Conservation (phyloP, 164 flowering plant species). For the Malania oleifera region DNA sequence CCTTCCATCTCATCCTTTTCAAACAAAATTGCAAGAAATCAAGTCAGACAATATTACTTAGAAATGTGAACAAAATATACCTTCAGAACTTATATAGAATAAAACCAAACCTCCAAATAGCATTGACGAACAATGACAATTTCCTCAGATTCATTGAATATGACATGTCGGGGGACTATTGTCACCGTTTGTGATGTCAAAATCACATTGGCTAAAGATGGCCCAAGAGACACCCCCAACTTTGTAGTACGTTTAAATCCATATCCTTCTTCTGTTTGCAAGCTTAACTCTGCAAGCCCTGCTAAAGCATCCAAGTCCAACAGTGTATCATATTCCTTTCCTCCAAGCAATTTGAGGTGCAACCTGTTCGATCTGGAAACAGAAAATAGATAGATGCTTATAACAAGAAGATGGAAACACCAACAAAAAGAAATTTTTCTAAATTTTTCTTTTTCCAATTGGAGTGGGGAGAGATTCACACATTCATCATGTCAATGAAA, state of each 20-base stretch:
- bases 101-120: constrained; percentile 57
- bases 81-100: constrained; percentile 1
- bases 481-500: neutral
- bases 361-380: constrained; percentile 61
- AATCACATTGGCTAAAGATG: constrained; percentile 27
- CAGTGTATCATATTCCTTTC: constrained; percentile 35
- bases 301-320: constrained; percentile 80
- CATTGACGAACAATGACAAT: constrained; percentile 64
- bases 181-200: constrained; percentile 61
- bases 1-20: constrained; percentile 57
- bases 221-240: constrained; percentile 70
- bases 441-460: no score
- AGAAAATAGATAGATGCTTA: constrained; percentile 10
- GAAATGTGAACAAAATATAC: neutral
- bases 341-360: constrained; percentile 45
- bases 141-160: constrained; percentile 65
- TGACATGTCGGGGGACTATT: constrained; percentile 63
- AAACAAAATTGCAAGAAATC: constrained; percentile 11
- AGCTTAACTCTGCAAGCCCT: constrained; percentile 70
- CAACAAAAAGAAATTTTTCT: constrained; percentile 3
- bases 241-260: constrained; percentile 39
- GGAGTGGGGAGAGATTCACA: neutral
- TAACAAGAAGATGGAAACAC: neutral
- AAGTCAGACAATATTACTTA: neutral
- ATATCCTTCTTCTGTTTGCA: constrained; percentile 36